These are phyloP conservation scores for Lachancea cidri DNA, from an alignment of 805 yeast species.

Conservation along the genomic window DNA sequence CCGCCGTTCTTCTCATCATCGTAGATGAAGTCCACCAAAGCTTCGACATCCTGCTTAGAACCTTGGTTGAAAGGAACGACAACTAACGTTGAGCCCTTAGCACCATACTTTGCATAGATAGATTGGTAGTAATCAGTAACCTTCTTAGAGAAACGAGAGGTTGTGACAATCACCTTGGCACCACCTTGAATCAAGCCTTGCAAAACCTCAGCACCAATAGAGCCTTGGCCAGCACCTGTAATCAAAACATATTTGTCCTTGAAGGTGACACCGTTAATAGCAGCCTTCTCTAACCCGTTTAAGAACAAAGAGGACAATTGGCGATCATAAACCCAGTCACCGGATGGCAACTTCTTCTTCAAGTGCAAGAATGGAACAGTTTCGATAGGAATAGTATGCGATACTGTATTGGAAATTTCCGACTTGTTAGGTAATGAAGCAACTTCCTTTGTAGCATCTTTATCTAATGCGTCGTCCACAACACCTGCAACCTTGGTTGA, in stretches of 20 bases:
- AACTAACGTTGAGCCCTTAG: slow-evolving; percentile 83
- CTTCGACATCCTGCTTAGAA: slow-evolving; percentile 87
- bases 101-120: slow-evolving; percentile 88
- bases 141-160: slow-evolving; percentile 89
- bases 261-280: slow-evolving; percentile 89
- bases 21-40: slow-evolving; percentile 80
- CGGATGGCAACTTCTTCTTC: slow-evolving; percentile 67
- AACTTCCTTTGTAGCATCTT: slow-evolving; percentile 66
- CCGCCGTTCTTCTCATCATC: slow-evolving; percentile 80
- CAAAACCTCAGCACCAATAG: slow-evolving; percentile 95
- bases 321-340: slow-evolving; percentile 82
- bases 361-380: slow-evolving; percentile 94
- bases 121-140: slow-evolving; percentile 95
- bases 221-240: slow-evolving; percentile 99
- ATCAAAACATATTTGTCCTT: slow-evolving; percentile 82
- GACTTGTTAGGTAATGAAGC: slow-evolving; percentile 76
- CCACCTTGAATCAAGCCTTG: slow-evolving; percentile 97
- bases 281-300: slow-evolving; percentile 89
- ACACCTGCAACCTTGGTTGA: slow-evolving; percentile 52
- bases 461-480: slow-evolving; percentile 45
- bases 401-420: slow-evolving; percentile 66
- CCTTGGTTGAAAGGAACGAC: slow-evolving; percentile 99
- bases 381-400: slow-evolving; percentile 67
- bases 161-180: slow-evolving; percentile 94
- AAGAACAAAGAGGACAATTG: slow-evolving; percentile 70